phyloP scores from a whole-genome alignment of 352 stramenopile genomes.

The Plasmopara halstedii region DNA sequence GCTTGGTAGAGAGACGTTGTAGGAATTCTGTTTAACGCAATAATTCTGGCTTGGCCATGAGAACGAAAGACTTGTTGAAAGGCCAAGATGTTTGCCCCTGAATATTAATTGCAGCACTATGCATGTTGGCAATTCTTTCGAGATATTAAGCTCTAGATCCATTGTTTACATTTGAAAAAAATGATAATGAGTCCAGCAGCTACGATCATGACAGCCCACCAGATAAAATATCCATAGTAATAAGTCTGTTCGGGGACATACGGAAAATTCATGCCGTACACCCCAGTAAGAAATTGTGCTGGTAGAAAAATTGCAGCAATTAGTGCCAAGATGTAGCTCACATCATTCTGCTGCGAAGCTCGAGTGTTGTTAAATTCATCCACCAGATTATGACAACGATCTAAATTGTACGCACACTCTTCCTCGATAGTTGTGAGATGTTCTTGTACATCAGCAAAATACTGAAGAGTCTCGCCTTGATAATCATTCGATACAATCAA shows the following conservation, averaged over 20 bases:
- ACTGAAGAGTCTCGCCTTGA: slow-evolving; percentile 57
- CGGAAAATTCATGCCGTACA: slow-evolving; percentile 86
- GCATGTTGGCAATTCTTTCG: too few relatives aligned
- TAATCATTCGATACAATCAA: slow-evolving; percentile 58
- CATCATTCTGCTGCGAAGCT: slow-evolving; percentile 49
- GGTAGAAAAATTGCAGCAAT: slow-evolving; percentile 72
- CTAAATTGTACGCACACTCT: slow-evolving; percentile 66
- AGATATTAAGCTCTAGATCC: too few relatives aligned
- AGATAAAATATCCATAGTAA: slow-evolving; percentile 66
- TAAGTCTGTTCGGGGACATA: slow-evolving; percentile 66
- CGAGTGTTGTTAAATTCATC: slow-evolving; percentile 60
- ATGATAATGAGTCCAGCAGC: slow-evolving; percentile 28
- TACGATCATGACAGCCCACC: slow-evolving; percentile 51
- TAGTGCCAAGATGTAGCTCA: slow-evolving; percentile 69
- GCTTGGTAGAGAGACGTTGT: too few relatives aligned
- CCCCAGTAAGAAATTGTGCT: slow-evolving; percentile 71
- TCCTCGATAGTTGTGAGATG: slow-evolving; percentile 67
- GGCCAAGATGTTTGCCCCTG: too few relatives aligned
- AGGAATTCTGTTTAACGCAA: too few relatives aligned
- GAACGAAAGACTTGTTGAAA: too few relatives aligned
- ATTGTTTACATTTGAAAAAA: slow-evolving; percentile 61
- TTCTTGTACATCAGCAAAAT: slow-evolving; percentile 79
- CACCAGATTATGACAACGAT: slow-evolving; percentile 45
- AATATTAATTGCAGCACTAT: too few relatives aligned
- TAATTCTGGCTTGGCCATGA: too few relatives aligned